Percentiles rank a stretch among this genome's conserved stretches.
Conservation (phyloP, 2,329 filamentous ascomycete genomes). For the Pseudogymnoascus sp. region DNA sequence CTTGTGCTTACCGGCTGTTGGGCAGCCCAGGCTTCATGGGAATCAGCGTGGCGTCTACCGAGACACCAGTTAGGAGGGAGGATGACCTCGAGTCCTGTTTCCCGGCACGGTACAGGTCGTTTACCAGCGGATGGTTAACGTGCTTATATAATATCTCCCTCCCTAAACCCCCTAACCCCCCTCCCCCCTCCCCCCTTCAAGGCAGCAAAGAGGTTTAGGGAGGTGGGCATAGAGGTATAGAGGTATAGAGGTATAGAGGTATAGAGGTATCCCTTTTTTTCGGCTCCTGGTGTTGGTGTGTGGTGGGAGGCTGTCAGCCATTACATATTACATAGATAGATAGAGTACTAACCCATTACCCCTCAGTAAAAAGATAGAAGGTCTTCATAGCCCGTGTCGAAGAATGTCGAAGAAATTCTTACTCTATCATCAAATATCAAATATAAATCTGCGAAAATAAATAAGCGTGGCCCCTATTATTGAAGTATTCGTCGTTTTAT, state of each 20-base stretch:
- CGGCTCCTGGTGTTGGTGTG: not conserved
- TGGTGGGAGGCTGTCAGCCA: not conserved
- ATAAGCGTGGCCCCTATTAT: not conserved
- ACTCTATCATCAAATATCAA: not conserved
- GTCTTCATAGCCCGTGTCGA: not conserved
- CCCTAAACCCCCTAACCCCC: no score
- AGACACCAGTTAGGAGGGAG: not conserved
- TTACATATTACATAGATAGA: not conserved
- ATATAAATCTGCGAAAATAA: not conserved
- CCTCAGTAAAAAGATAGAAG: not conserved
- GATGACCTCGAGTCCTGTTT: not conserved
- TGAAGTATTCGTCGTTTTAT: not conserved
- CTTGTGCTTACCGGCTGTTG: not conserved
- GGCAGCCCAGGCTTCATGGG: not conserved
- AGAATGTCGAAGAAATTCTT: not conserved
- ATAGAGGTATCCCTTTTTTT: not conserved
- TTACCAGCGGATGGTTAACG: not conserved
- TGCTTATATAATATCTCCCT: not conserved
- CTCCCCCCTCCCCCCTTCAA: not conserved
- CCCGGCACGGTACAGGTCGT: not conserved
- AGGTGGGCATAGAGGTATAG: not conserved
- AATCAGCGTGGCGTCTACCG: not conserved
- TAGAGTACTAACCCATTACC: not conserved
- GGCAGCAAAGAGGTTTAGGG: not conserved
- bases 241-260: not conserved